Evolutionary conservation across 257 asterid species (phyloP), one percentile per base, ranked within the genome.

Genomic region (Jaltomata sinuosa): DNA sequence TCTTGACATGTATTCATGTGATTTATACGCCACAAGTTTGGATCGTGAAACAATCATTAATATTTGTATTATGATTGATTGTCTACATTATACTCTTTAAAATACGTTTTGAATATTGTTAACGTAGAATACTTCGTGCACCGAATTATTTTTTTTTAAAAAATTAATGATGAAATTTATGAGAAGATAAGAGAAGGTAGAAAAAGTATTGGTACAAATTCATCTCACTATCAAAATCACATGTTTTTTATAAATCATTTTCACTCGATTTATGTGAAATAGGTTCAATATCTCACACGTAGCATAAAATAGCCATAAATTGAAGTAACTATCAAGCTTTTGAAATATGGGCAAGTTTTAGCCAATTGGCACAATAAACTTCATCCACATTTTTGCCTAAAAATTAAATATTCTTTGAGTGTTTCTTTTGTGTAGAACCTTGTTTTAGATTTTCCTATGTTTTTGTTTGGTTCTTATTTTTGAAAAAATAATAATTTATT

Each of bases 321-420:
- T 18, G 52, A 64, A 49, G 29, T n/a, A 18, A 32, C n/a, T 11
- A 72, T 69, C 80, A 34, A 52, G 54, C 79, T 19, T 32, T 38
- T 49, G 18, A 6, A 29, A 72, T 62, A 82, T 87, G 85, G 87
- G 61, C 57, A 74, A 81, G 22, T 49, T 64, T 74, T 22, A 81
- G 82, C 85, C 87, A 76, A 49, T 84, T 76, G 89, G 79, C 85
- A 36, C 64, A 11, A 72, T 38, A 11, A 12, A 83, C 5, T 47
- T 8, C 83, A 40, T 34, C 12, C 78, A 45, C 25, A 16, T 64
- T 69, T 25, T 79, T 34, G 2, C 1, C 10, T 10, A 0, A n/a
- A 50, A 62, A 15, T 29, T 16, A 47, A 47, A 22, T 3, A 7
- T 16, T 3, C 6, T 76, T 47, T 49, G 61, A 47, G 25, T 76